Conservation (phyloP, 83 land plant species). For the Larix sibirica region DNA sequence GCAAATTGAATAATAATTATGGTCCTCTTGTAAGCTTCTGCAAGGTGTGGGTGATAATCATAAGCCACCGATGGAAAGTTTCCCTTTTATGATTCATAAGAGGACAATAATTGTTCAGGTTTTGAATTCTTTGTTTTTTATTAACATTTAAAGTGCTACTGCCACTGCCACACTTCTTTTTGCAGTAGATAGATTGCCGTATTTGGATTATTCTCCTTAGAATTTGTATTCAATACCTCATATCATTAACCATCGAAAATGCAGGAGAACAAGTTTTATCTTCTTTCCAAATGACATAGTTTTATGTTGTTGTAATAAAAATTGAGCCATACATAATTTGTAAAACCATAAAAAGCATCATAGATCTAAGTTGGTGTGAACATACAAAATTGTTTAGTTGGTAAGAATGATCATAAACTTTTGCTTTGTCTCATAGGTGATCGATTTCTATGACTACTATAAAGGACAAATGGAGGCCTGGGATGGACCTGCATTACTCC, state of each 20-base stretch:
- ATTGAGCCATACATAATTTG: too few species aligned
- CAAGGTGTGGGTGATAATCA: not conserved
- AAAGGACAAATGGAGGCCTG: constrained; percentile 99
- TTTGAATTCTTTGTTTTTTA: not conserved
- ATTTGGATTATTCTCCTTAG: not conserved
- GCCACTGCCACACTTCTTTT: not conserved
- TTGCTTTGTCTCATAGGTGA: constrained; percentile 50
- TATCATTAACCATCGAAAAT: not conserved
- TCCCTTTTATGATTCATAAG: not conserved
- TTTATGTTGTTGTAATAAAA: not conserved
- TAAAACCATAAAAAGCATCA: too few species aligned
- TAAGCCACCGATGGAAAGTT: not conserved
- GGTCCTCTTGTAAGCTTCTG: not conserved
- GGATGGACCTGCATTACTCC: constrained; percentile 99
- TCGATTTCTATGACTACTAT: constrained; percentile 96
- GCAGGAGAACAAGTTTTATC: not conserved
- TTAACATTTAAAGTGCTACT: not conserved
- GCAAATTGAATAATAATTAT: not conserved
- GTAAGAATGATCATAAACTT: too few species aligned
- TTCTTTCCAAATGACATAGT: not conserved
- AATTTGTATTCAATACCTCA: not conserved
- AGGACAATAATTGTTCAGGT: not conserved
- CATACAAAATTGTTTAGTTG: too few species aligned
- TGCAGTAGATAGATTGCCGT: not conserved
- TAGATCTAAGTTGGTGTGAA: not conserved